Evolutionary conservation across 768 basidiomycete species (phyloP), one percentile per base, ranked within the genome.

Genomic region (Sutorius australiensis): DNA sequence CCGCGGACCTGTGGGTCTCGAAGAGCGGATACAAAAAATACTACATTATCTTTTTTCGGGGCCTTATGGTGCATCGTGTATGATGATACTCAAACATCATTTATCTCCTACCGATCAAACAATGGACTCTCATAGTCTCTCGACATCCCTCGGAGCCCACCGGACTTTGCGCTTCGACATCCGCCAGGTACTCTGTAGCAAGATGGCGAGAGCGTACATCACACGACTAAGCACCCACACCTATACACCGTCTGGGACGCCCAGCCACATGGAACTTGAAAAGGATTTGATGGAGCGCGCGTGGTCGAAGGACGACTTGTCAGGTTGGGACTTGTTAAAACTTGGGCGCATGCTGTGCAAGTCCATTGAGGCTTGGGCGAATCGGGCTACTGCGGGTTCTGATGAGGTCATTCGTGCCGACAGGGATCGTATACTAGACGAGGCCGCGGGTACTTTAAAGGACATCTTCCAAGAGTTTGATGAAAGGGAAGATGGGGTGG

Each of bases 391-490:
- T 37, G 60, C 64, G 11, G 70, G 66, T 14, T 60, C 61, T 14
- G 60, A 62, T 1, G 67, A 67, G 24, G 62, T 57, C 53, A 61
- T 59, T 54, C 52, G 64, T 61, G 42, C 62, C 61, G 73, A 74
- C 32, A 75, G 73, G 56, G 84, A 85, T 56, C 77, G 73, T 47
- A 76, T 91, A 41, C 61, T 92, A 51, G 80, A 83, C 41, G 89
- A 92, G 67, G 80, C 80, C 6, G 82, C 86, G 2, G 82, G 83
- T 0, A 78, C 86, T 6, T 60, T 87, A 54, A 85, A 82, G 63
- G 89, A 91, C 56, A 77, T 89, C 5, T 76, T 89, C 13, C 84
- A 87, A 59, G 87, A 89, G 57, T 75, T 86, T 44, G 87, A 89
- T 55, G 78, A 80, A 19, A 74, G 80, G 50, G 84, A 83, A 11